Evolutionary conservation across 257 asterid species (phyloP), one percentile per base, ranked within the genome.

Genomic region (Echites panduratus): DNA sequence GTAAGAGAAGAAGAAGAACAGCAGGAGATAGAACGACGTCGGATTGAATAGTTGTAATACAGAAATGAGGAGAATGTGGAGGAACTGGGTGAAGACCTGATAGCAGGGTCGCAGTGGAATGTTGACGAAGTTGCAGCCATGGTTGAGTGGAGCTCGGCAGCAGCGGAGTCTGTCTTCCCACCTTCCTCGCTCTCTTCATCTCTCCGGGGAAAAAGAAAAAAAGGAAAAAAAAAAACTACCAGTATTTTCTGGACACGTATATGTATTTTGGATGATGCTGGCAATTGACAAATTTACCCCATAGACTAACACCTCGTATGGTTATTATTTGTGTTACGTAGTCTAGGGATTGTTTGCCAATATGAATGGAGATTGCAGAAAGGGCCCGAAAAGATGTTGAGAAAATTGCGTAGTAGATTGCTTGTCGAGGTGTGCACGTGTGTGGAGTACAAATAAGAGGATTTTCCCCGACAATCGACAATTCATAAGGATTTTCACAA

Each of bases 61-160:
- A 19, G 1, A 48, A 54, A 9, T 35, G 86, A 80, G 69, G 71
- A 79, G 41, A 76, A 52, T 5, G 72, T 40, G 26, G 87, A 66
- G 67, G 73, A 70, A 20, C 70, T 76, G 61, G 59, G 48, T 24
- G 80, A 64, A 76, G 79, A 45, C 48, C 62, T 76, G 71, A 76
- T 48, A 14, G 82, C 20, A 9, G 85, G n/a, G 76, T 40, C 43
- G 84, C 61, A 64, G 32, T 52, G 86, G 81, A 76, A 73, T 43
- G 84, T 86, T 47, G 89, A 76, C 52, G 88, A 76, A 40, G 85
- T 81, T 78, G 87, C 70, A 82, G 88, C 90, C 95, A 87, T 85
- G 77, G 76, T 71, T 54, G 69, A 79, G 54, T 72, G 70, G 79
- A 66, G 82, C 50, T 77, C 73, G 56, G 78, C 78, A 76, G 72